phyloP scores from a whole-genome alignment of 2,329 filamentous ascomycete species.

The Cryphonectria carpinicola region DNA sequence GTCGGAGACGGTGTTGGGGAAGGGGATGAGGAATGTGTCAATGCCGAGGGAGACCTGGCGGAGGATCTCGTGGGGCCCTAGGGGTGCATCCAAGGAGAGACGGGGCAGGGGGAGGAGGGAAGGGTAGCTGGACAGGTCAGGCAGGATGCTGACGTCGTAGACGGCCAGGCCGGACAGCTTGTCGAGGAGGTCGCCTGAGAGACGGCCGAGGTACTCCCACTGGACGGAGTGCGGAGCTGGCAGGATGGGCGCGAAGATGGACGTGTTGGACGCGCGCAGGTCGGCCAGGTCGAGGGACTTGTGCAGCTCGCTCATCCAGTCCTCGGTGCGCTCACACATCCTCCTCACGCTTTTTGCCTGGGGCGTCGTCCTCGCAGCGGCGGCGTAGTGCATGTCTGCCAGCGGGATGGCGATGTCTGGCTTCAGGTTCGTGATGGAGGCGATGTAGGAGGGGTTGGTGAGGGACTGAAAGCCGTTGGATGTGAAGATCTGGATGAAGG shows the following conservation, averaged over 20 bases:
- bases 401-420: constrained; percentile 83
- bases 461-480: constrained; percentile 83
- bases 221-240: constrained; percentile 77
- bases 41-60: constrained; percentile 75
- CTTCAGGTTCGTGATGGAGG: constrained; percentile 64
- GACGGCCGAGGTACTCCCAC: constrained; percentile 75
- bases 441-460: constrained; percentile 68
- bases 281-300: constrained; percentile 42
- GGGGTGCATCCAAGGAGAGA: constrained; percentile 71
- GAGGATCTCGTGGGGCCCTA: constrained; percentile 76
- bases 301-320: constrained; percentile 76
- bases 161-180: constrained; percentile 72
- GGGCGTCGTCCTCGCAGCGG: constrained; percentile 49
- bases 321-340: constrained; percentile 85
- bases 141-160: constrained; percentile 73
- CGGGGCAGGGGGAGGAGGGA: constrained; percentile 68
- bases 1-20: constrained; percentile 76
- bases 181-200: constrained; percentile 65
- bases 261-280: constrained; percentile 31
- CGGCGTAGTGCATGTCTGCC: constrained; percentile 65
- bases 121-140: constrained; percentile 61
- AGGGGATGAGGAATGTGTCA: constrained; percentile 79
- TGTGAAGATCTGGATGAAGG: constrained; percentile 77
- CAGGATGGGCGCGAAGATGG: constrained; percentile 69
- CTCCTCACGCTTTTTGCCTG: constrained; percentile 75